Evolutionary conservation across 23 red algal genomes (phyloP), one percentile per base, ranked within the genome.

Genomic region (Gracilaria domingensis): DNA sequence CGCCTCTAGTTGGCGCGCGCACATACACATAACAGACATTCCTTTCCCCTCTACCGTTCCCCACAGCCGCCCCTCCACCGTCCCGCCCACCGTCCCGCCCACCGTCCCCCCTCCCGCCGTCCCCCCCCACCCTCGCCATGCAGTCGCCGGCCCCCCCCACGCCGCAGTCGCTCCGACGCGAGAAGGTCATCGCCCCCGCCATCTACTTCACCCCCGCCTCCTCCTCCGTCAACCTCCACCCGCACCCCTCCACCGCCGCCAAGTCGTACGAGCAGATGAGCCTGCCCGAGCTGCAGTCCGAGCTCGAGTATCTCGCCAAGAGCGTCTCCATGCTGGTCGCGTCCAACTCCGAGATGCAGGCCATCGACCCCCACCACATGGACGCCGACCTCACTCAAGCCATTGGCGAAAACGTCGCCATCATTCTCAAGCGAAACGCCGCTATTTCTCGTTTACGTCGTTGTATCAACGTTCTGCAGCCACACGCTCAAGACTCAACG

Each of bases 181-280:
- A 90, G 29, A 64, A 58, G 57, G 13, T 40, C 11, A 58, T 90
- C 51, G 71, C 64, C 74, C 86, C 86, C 3, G 86, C 69, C 51
- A 59, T 90, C 36, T 90, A 90, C 74, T 90, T 90, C 86, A 90
- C 86, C 36, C 86, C 86, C 30, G 29, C 74, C 29, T 56, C 71
- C 34, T 45, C 53, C 48, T 60, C 65, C 21, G 69, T 38, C 74
- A 45, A 66, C 38, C 47, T 75, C 8, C 33, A 36, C 21, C 58
- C 86, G 18, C 58, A 25, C 42, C 49, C 86, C 4, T 14, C 56
- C 12, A 51, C 74, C 21, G 55, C 51, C 86, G 20, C 35, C 44
- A 90, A 48, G 48, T 72, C 36, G 26, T 48, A 79, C 39, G 73
- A 35, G 13, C 55, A 81, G 7, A 64, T 90, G 73, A 69, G 51